Evolutionary conservation across 2,329 filamentous ascomycete genomes (phyloP), one percentile per base, ranked within the genome.

Genomic region (Fusarium nodosum): DNA sequence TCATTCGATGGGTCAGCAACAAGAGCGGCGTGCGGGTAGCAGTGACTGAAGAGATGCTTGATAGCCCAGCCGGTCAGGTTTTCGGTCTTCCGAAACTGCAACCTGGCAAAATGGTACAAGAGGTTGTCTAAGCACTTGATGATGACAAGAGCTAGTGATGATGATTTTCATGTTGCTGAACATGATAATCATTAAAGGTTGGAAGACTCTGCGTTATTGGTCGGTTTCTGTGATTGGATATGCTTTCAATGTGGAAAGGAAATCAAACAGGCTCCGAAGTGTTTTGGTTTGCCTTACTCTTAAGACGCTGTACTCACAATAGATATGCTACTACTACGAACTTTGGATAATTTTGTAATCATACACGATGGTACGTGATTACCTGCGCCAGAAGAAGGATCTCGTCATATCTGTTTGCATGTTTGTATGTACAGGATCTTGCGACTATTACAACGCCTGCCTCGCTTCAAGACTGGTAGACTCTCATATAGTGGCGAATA

Each of bases 1-100:
- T 91, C 68, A 83, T 92, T 24, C 86, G 92, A 60, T 94, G 91
- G 87, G 82, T 92, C 54, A 93, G 88, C 78, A 91, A 82, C 74
- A 88, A 87, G 74, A 83, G 86, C 22, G 91, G 92, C 12, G 88
- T 83, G 64, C 80, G 83, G 5, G 79, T 94, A 10, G 88, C 84
- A 26, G 87, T 94, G 13, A 90, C 92, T 0, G 84, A 86, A 7
- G 91, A 93, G 74, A 90, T 93, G 82, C 76, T 94, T 30, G 83
- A 84, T 12, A 85, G 85, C 0, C 91, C 91, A 0, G 82, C 83
- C 1, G 91, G 91, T 6, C 81, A 77, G 34, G 77, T 91, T 7
- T 92, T 93, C 74, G 77, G 76, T 5, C 68, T 72, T 20, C 75
- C 77, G 33, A 76, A 77, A 44, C 60, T 80, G 42, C 71, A 72